phyloP scores from a whole-genome alignment of 1,284 basidiomycete species.

The Cutaneotrichosporon daszewskae region DNA sequence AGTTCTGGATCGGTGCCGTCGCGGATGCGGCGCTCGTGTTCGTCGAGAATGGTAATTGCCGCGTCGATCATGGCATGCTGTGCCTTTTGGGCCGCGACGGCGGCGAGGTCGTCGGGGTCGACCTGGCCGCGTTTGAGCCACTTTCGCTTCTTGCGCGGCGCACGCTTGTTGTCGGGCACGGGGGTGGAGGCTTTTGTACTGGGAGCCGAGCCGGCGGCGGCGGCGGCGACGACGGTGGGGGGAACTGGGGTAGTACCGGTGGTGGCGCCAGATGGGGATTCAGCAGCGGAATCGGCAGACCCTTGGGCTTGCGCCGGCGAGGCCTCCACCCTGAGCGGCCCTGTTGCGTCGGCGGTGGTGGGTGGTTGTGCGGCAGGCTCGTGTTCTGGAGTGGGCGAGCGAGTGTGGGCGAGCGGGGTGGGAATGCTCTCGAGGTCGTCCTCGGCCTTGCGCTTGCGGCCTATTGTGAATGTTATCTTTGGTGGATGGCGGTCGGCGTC shows the following conservation, averaged over 20 bases:
- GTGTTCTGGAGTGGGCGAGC: no score
- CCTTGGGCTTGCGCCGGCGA: no score
- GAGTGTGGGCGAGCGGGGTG: not conserved
- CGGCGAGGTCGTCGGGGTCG: constrained; percentile 41
- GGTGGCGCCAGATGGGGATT: no score
- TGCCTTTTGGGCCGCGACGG: constrained; percentile 34
- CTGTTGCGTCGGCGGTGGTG: no score
- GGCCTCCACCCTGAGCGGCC: no score
- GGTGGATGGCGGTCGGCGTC: not conserved
- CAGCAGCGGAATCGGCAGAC: no score
- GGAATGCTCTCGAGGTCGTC: not conserved
- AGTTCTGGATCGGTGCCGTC: constrained; percentile 26
- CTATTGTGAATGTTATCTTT: constrained; percentile 1
- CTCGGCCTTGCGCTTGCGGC: constrained; percentile 2
- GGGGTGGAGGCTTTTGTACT: not conserved
- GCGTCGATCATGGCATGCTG: constrained; percentile 18
- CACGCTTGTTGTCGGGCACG: constrained; percentile 13
- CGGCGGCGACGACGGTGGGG: not conserved
- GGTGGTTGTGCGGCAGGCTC: no score
- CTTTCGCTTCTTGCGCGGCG: constrained; percentile 33
- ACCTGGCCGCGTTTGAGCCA: constrained; percentile 42
- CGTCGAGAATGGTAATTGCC: constrained; percentile 30
- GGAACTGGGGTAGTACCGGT: not conserved
- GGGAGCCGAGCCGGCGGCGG: not conserved
- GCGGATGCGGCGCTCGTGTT: constrained; percentile 25